Percentiles rank a stretch among this genome's conserved stretches.
Evolutionary conservation across 2,329 filamentous ascomycete species (phyloP).

Genomic region (Trichoderma sp.): DNA sequence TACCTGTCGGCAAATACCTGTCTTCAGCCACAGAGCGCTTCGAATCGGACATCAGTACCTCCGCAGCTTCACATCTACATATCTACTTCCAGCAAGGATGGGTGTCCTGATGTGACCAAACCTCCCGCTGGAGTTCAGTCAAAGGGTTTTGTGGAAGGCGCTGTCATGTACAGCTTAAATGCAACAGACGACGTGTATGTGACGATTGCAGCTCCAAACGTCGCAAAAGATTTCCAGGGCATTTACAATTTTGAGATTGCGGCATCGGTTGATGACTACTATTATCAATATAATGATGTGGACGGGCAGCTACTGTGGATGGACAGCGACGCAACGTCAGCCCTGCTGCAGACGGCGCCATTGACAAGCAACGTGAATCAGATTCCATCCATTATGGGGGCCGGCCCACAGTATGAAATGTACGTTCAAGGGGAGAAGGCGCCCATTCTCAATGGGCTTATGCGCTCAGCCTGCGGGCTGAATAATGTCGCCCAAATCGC

Average conservation of each 20-base stretch:
- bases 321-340: constrained; percentile 79
- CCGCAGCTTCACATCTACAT: constrained; percentile 80
- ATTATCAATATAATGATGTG: constrained; percentile 61
- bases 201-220: constrained; percentile 69
- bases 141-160: constrained; percentile 65
- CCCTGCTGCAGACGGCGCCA: constrained; percentile 77
- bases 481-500: constrained; percentile 64
- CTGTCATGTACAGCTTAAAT: constrained; percentile 63
- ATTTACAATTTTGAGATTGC: constrained; percentile 81
- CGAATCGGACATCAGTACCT: constrained; percentile 39
- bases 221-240: constrained; percentile 61
- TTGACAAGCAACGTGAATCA: constrained; percentile 59
- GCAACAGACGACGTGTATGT: constrained; percentile 72
- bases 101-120: constrained; percentile 34
- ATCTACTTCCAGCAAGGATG: constrained; percentile 52
- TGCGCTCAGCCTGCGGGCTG: constrained; percentile 81
- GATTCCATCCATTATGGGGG: constrained; percentile 57
- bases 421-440: constrained; percentile 69
- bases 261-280: constrained; percentile 76
- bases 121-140: constrained; percentile 31
- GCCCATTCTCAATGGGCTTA: constrained; percentile 65
- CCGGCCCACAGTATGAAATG: constrained; percentile 68
- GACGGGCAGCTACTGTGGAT: constrained; percentile 68
- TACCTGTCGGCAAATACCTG: constrained; percentile 90
- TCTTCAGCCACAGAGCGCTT: constrained; percentile 63